Evolutionary conservation across 352 stramenopile genomes (phyloP).

Genomic region (Blastocystis sp.): DNA sequence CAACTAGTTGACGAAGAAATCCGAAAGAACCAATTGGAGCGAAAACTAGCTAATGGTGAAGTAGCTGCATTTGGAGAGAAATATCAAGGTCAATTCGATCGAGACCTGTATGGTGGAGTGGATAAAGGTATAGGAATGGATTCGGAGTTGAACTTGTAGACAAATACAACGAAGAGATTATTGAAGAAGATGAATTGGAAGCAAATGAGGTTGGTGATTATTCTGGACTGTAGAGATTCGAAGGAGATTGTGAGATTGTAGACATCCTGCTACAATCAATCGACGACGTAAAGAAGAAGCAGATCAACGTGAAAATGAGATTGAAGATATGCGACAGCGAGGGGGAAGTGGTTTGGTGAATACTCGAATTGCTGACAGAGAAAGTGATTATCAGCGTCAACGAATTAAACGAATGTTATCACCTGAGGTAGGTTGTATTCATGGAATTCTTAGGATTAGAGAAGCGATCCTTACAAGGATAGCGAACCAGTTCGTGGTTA

Average conservation of each 20-base stretch:
- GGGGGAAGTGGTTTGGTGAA: conserved; percentile 84
- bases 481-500: conserved; percentile 77
- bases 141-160: not conserved
- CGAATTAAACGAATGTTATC: not conserved
- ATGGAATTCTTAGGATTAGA: conserved; percentile 68
- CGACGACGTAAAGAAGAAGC: conserved; percentile 23
- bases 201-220: conserved; percentile 14
- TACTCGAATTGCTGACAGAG: conserved; percentile 82
- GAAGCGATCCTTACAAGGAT: conserved; percentile 79
- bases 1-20: conserved; percentile 36
- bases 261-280: conserved; percentile 49
- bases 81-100: conserved; percentile 53
- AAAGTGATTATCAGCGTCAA: conserved; percentile 79
- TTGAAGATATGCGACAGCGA: conserved; percentile 68
- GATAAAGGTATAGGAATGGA: conserved; percentile 8
- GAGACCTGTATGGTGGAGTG: conserved; percentile 35
- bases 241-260: not conserved
- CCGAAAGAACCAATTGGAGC: conserved; percentile 39
- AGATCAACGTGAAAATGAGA: conserved; percentile 26
- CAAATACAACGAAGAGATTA: conserved; percentile 39
- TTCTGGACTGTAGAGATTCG: not conserved
- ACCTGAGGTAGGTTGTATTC: conserved; percentile 36
- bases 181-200: conserved; percentile 41
- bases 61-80: conserved; percentile 41
- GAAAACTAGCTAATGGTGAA: conserved; percentile 23